phyloP scores from a whole-genome alignment of 345 rosid genomes.

The Citrus trifoliata region DNA sequence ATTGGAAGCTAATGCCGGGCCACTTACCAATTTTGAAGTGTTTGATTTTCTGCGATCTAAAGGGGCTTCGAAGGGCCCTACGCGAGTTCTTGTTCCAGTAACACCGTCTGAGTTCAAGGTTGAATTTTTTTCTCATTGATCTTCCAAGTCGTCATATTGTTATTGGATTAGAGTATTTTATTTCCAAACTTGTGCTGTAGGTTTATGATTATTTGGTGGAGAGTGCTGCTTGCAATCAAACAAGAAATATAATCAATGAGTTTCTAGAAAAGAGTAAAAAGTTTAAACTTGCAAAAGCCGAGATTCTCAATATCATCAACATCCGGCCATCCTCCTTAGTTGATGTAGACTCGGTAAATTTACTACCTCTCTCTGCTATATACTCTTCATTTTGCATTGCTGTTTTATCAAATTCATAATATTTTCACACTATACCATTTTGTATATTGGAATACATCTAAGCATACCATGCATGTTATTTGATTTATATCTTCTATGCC shows the following conservation, averaged over 20 bases:
- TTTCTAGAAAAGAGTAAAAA: slow-evolving; percentile 53
- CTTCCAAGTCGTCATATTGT: not conserved
- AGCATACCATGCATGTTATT: not conserved
- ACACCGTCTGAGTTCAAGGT: slow-evolving; percentile 75
- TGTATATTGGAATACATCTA: not conserved
- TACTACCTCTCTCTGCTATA: not conserved
- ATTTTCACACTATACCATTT: not conserved
- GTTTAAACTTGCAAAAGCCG: slow-evolving; percentile 71
- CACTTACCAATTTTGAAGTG: slow-evolving; percentile 72
- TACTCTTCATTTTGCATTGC: not conserved
- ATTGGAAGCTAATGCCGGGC: slow-evolving; percentile 64
- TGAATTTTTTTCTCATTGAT: not conserved
- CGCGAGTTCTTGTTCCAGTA: slow-evolving; percentile 59
- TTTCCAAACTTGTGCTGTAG: slow-evolving; percentile 28
- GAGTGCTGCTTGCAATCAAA: slow-evolving; percentile 56
- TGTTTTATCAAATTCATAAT: not conserved
- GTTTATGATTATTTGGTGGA: slow-evolving; percentile 69
- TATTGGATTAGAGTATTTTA: not conserved
- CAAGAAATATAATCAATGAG: slow-evolving; percentile 46
- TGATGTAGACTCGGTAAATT: slow-evolving; percentile 54
- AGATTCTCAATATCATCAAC: slow-evolving; percentile 71
- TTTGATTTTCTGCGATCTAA: slow-evolving; percentile 60
- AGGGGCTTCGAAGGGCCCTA: slow-evolving; percentile 72
- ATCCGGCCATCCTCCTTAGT: slow-evolving; percentile 49
- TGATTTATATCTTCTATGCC: not conserved